phyloP scores from a whole-genome alignment of 2,329 filamentous ascomycete genomes.

The Emericellopsis cladophorae region DNA sequence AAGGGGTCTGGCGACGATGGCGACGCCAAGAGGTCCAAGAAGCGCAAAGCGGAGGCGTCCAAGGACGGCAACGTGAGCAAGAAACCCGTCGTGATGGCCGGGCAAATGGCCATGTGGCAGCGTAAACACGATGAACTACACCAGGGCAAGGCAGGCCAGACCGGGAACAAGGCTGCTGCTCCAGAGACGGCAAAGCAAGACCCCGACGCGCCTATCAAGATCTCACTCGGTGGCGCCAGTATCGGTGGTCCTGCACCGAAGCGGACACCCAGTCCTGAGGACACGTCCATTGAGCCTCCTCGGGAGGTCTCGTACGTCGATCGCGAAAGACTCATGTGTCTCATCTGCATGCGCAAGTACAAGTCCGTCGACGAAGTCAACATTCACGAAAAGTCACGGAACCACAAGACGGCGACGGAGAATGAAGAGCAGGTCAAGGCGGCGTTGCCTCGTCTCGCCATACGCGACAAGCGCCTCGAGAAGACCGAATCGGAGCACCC shows the following conservation, averaged over 20 bases:
- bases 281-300: conserved; percentile 3
- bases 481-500: conserved; percentile 14
- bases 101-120: conserved; percentile 31
- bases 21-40: conserved; percentile 31
- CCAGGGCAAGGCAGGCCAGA: conserved; percentile 2
- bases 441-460: conserved; percentile 25
- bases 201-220: conserved; percentile 13
- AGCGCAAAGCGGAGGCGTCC: conserved; percentile 35
- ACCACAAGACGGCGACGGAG: conserved; percentile 25
- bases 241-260: conserved; percentile 5
- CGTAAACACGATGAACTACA: conserved; percentile 28
- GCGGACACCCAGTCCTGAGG: neutral
- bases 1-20: conserved; percentile 8
- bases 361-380: conserved; percentile 27
- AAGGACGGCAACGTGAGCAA: conserved; percentile 16
- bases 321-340: conserved; percentile 30
- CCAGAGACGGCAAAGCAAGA: neutral
- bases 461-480: conserved; percentile 21
- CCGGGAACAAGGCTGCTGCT: neutral
- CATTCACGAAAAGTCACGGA: conserved; percentile 27
- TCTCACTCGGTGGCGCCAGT: conserved; percentile 16
- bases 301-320: conserved; percentile 42
- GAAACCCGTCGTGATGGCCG: conserved; percentile 25
- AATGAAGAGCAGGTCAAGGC: conserved; percentile 34
- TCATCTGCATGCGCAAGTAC: conserved; percentile 33